Conservation (phyloP, 352 stramenopile genomes). For the Globisporangium barbulae region DNA sequence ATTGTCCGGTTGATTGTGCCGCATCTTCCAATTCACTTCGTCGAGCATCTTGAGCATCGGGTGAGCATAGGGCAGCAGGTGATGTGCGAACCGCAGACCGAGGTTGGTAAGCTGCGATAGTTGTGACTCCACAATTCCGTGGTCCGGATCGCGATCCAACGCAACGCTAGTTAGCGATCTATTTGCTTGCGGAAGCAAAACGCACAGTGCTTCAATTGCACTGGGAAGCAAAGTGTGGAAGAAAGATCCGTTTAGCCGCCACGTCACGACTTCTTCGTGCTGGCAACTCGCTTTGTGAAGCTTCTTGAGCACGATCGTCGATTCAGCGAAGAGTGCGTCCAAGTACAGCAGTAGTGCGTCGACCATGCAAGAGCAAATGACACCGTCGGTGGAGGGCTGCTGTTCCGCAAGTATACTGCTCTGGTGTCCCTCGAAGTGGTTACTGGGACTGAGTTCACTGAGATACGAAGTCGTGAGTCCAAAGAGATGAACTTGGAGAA, state of each 20-base stretch:
- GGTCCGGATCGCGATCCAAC: not conserved
- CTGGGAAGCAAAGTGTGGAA: slow-evolving; percentile 42
- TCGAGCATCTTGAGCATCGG: slow-evolving; percentile 58
- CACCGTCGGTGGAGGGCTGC: not conserved
- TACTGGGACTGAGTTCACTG: not conserved
- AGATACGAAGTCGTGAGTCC: slow-evolving; percentile 19
- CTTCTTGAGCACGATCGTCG: slow-evolving; percentile 34
- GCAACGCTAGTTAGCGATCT: not conserved
- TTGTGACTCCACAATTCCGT: not conserved
- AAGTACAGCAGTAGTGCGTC: slow-evolving; percentile 36
- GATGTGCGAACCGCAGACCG: slow-evolving; percentile 29
- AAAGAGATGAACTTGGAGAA: slow-evolving; percentile 46
- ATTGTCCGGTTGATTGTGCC: slow-evolving; percentile 20
- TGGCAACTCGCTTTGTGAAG: slow-evolving; percentile 53
- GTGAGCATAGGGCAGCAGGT: slow-evolving; percentile 32
- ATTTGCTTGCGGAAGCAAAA: slow-evolving; percentile 18
- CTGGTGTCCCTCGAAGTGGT: not conserved
- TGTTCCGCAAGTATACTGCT: not conserved
- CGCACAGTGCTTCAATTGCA: slow-evolving; percentile 41
- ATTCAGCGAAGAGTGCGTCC: slow-evolving; percentile 31
- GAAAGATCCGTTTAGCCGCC: slow-evolving; percentile 47
- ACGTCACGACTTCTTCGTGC: slow-evolving; percentile 48
- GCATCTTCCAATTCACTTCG: slow-evolving; percentile 61
- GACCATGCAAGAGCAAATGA: slow-evolving; percentile 20
- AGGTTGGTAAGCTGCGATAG: not conserved